A percentile compares a stretch with the other conserved stretches of the same genome.
Evolutionary conservation across 331 rosid genomes (phyloP).

Genomic region (Malus hybrid): DNA sequence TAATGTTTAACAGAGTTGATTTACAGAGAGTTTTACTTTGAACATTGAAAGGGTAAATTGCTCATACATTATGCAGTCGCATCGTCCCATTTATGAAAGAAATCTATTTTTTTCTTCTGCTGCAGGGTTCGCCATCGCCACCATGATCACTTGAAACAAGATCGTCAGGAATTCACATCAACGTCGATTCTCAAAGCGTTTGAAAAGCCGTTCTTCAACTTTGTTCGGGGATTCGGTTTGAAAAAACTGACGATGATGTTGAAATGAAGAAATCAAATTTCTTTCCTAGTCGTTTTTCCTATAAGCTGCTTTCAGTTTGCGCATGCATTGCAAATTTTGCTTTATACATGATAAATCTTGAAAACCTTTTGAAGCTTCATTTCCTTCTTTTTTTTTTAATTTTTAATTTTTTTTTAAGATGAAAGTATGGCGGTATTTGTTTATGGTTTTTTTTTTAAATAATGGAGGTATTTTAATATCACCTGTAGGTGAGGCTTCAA

Average conservation of each 20-base stretch:
- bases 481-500: no score
- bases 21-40: not conserved
- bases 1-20: not conserved
- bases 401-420: no score
- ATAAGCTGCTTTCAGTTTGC: not conserved
- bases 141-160: no score
- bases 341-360: not conserved
- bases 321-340: conserved; percentile 1
- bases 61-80: not conserved
- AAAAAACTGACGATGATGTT: conserved; percentile 28
- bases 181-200: conserved; percentile 34
- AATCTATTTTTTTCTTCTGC: conserved; percentile 25
- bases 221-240: conserved; percentile 36
- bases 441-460: no score
- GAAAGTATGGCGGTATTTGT: no score
- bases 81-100: conserved; percentile 36
- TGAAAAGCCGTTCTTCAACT: conserved; percentile 34
- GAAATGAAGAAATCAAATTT: conserved; percentile 11
- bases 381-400: no score
- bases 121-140: conserved; percentile 51
- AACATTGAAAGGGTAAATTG: not conserved
- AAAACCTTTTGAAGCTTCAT: no score
- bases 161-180: conserved; percentile 25
- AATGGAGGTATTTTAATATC: no score
- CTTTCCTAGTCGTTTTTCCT: not conserved